Evolutionary conservation across 441 rosid species (phyloP).

Genomic region (Lagerstroemia fauriei): DNA sequence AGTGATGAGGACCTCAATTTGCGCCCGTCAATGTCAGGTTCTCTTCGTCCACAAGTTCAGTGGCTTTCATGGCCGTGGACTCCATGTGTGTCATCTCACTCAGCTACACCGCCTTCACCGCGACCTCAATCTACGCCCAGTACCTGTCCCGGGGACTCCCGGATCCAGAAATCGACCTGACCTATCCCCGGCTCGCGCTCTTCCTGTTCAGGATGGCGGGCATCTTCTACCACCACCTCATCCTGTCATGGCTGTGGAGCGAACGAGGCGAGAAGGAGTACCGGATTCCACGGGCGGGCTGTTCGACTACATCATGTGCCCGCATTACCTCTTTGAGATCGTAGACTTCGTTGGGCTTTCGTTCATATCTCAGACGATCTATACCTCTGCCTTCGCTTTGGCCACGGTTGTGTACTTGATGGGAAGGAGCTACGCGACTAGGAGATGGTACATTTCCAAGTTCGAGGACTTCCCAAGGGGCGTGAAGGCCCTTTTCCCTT

Average conservation of each 20-base stretch:
- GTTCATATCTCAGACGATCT: slow-evolving; percentile 53
- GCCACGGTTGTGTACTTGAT: slow-evolving; percentile 48
- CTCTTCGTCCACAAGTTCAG: slow-evolving; percentile 65
- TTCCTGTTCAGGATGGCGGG: slow-evolving; percentile 59
- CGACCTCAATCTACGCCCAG: slow-evolving; percentile 53
- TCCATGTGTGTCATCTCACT: slow-evolving; percentile 36
- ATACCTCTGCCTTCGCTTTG: slow-evolving; percentile 38
- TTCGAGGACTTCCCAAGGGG: slow-evolving; percentile 61
- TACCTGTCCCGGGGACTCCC: slow-evolving; percentile 38
- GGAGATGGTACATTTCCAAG: slow-evolving; percentile 70
- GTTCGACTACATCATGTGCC: slow-evolving; percentile 58
- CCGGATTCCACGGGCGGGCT: slow-evolving; percentile 66
- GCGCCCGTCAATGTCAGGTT: slow-evolving; percentile 39
- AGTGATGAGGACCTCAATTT: background rate
- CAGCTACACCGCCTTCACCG: slow-evolving; percentile 44
- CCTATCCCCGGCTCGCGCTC: slow-evolving; percentile 42
- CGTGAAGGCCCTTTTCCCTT: slow-evolving; percentile 60
- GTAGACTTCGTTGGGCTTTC: slow-evolving; percentile 56
- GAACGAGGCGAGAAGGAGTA: slow-evolving; percentile 44
- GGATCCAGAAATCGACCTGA: slow-evolving; percentile 51
- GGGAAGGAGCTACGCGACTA: slow-evolving; percentile 61
- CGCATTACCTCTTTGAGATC: slow-evolving; percentile 75
- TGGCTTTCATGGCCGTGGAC: slow-evolving; percentile 48
- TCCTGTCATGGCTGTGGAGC: slow-evolving; percentile 56
- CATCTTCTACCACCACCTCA: slow-evolving; percentile 71